Evolutionary conservation across 768 basidiomycete species (phyloP).

Genomic region (Nidula microcarpa): DNA sequence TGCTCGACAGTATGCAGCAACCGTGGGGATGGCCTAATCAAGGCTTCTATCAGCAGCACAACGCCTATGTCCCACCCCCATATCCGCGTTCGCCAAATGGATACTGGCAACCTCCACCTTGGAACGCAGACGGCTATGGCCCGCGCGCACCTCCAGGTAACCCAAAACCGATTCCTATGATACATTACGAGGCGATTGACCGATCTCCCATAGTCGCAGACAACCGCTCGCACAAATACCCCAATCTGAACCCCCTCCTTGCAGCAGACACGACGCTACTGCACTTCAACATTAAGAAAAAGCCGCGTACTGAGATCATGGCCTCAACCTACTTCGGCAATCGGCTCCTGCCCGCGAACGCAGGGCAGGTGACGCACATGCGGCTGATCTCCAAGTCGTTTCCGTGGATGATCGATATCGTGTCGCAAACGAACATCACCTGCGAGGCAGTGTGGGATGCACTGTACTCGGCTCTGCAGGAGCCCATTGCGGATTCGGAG

Average conservation of each 20-base stretch:
- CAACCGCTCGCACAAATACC: constrained; percentile 32
- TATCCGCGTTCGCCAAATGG: not conserved
- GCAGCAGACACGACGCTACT: constrained; percentile 48
- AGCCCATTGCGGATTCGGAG: constrained; percentile 59
- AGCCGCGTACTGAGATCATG: constrained; percentile 37
- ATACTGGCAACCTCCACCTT: not conserved
- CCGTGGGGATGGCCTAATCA: not conserved
- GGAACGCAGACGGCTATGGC: not conserved
- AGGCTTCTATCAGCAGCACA: not conserved
- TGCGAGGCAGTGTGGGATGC: constrained; percentile 56
- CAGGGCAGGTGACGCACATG: constrained; percentile 32
- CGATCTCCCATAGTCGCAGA: not conserved
- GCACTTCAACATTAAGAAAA: constrained; percentile 45
- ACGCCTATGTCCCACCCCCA: not conserved
- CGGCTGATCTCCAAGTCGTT: constrained; percentile 59
- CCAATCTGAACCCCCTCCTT: constrained; percentile 50
- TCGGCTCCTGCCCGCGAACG: constrained; percentile 31
- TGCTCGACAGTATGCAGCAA: not conserved
- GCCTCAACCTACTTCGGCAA: constrained; percentile 37
- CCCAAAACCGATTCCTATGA: not conserved
- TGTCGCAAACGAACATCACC: constrained; percentile 34
- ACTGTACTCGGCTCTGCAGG: constrained; percentile 45
- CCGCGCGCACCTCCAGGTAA: not conserved
- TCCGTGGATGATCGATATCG: constrained; percentile 64
- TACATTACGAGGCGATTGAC: not conserved